A percentile compares a stretch with the other conserved stretches of the same genome.
These are phyloP conservation scores for Aphanomyces stellatus DNA, from an alignment of 352 stramenopile species.

Conservation along the genomic window DNA sequence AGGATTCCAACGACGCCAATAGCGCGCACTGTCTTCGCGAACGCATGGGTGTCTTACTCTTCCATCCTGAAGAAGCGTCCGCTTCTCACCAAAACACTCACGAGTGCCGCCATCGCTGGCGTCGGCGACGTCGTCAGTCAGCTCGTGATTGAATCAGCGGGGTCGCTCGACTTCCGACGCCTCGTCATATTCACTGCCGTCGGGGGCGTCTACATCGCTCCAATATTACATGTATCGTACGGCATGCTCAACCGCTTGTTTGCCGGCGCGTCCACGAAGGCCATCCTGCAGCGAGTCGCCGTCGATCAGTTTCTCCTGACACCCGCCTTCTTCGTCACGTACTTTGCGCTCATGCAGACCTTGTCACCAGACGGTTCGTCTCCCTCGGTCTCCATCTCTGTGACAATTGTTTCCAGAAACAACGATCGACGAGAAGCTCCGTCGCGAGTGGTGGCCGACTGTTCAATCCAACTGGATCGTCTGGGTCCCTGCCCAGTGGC, in stretches of 20 bases:
- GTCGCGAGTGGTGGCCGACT: conserved; percentile 60
- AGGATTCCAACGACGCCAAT: neutral
- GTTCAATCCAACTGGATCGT: conserved; percentile 70
- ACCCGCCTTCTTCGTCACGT: conserved; percentile 58
- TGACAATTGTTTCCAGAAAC: conserved; percentile 17
- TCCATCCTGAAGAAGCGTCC: conserved; percentile 43
- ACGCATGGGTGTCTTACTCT: conserved; percentile 45
- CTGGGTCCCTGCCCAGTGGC: conserved; percentile 66
- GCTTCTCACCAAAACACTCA: conserved; percentile 56
- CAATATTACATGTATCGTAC: conserved; percentile 71
- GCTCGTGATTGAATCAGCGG: conserved; percentile 29
- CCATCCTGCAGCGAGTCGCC: conserved; percentile 52
- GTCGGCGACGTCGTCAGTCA: conserved; percentile 64
- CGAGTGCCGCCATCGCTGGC: conserved; percentile 43
- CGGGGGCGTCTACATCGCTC: conserved; percentile 47
- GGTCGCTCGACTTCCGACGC: conserved; percentile 36
- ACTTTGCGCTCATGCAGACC: conserved; percentile 56
- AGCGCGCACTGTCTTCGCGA: too few relatives aligned
- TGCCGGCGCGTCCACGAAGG: conserved; percentile 30
- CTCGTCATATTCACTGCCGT: conserved; percentile 53
- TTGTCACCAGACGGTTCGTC: conserved; percentile 20
- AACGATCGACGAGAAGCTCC: conserved; percentile 54
- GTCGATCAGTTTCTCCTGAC: conserved; percentile 68
- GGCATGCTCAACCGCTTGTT: conserved; percentile 34
- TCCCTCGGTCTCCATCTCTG: too few relatives aligned